These are phyloP conservation scores for Malassezia brasiliensis DNA, from an alignment of 1,284 basidiomycete species.

Conservation along the genomic window DNA sequence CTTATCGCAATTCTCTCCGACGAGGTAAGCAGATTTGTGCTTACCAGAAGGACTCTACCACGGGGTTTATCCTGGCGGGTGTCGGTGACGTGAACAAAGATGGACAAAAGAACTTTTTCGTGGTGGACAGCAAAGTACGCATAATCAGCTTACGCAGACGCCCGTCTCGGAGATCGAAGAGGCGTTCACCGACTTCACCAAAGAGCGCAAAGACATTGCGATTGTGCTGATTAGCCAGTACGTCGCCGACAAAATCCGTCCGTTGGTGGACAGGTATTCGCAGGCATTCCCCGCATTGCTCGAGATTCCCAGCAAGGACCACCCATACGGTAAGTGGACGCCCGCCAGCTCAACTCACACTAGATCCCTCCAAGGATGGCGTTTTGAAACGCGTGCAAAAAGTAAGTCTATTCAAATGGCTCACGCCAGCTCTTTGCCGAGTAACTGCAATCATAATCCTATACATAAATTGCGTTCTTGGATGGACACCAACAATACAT, in stretches of 20 bases:
- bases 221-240: conserved; percentile 48
- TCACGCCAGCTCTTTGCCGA: conserved; percentile 33
- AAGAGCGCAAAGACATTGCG: conserved; percentile 42
- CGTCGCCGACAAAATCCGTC: conserved; percentile 75
- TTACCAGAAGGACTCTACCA: conserved; percentile 36
- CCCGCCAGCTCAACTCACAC: not conserved
- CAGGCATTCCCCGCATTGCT: conserved; percentile 92
- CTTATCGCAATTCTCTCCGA: conserved; percentile 20
- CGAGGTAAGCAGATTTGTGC: conserved; percentile 10
- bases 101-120: conserved; percentile 45
- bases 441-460: conserved; percentile 3
- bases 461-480: not conserved
- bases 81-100: conserved; percentile 41
- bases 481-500: not conserved
- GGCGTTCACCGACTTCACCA: conserved; percentile 33
- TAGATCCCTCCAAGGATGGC: conserved; percentile 93
- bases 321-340: conserved; percentile 48
- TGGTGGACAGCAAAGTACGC: conserved; percentile 39
- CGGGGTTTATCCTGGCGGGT: conserved; percentile 45
- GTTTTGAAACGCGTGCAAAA: conserved; percentile 93
- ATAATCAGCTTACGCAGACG: not conserved
- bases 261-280: conserved; percentile 85
- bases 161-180: conserved; percentile 41
- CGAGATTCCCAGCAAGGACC: conserved; percentile 86
- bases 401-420: conserved; percentile 18